Percentiles rank a stretch among this genome's conserved stretches.
Evolutionary conservation across 1,284 basidiomycete genomes (phyloP).

Genomic region (Hypsizygus ulmarius): DNA sequence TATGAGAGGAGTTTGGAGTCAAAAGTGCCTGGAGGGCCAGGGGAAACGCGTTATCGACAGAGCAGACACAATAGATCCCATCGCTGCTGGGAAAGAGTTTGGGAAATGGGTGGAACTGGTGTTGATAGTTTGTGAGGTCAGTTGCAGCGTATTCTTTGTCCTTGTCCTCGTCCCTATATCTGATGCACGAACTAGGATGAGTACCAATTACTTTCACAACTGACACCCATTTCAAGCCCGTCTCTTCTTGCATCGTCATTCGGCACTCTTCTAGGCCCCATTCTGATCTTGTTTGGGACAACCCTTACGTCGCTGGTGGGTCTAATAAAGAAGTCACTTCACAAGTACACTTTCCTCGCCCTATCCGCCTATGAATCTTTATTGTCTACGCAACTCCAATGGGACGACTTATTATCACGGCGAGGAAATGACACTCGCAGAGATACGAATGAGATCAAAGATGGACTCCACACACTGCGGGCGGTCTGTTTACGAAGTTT

Average conservation of each 20-base stretch:
- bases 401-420: constrained; percentile 62
- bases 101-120: constrained; percentile 64
- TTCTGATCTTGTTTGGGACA: constrained; percentile 59
- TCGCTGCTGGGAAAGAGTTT: constrained; percentile 64
- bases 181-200: constrained; percentile 55
- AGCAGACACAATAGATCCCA: constrained; percentile 60
- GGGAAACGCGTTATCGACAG: constrained; percentile 66
- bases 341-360: constrained; percentile 81
- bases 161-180: background rate
- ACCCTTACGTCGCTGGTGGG: constrained; percentile 61
- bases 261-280: constrained; percentile 57
- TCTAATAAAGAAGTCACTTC: constrained; percentile 78
- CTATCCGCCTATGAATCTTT: constrained; percentile 63
- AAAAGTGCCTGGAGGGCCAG: constrained; percentile 67
- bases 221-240: constrained; percentile 54
- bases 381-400: constrained; percentile 51
- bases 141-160: constrained; percentile 17
- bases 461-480: constrained; percentile 60
- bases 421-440: constrained; percentile 38
- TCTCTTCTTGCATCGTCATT: constrained; percentile 54
- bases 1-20: constrained; percentile 75
- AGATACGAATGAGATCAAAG: constrained; percentile 67
- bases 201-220: constrained; percentile 57
- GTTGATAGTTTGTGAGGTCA: constrained; percentile 60
- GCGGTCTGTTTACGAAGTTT: constrained; percentile 73